Base-by-base conservation (phyloP, 2,329 filamentous ascomycete species). In the Diaporthe nobilis region DNA sequence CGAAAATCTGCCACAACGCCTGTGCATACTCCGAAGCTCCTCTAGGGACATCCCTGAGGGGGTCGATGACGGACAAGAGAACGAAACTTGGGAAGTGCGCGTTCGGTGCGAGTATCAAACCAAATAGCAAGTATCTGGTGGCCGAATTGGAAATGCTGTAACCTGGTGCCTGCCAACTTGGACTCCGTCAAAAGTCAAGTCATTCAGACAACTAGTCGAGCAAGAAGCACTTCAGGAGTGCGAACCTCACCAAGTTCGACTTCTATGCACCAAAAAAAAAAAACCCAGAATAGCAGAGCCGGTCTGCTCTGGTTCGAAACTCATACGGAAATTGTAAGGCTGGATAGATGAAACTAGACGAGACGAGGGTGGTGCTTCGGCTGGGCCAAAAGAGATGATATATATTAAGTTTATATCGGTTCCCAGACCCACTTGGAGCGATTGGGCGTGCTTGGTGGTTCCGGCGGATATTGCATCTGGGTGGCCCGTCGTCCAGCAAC, bases 301-400 rank as follows among this genome's bases (percentile, higher is more conserved):
- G 58, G 22, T 28, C 12, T 28, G n/a, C 22, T 55, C 10, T 53
- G 34, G 47, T 15, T 53, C 34, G 47, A 25, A 68, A 53, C 22
- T 8, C 13, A 53, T 9, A 17, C 31, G 31, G 65, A 68, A n/a
- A 68, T 68, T 68, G 17, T 68, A 15, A 65, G 61, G 61, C 61
- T 68, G 22, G 34, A 4, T 9, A 22, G 65, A 37, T 68, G 65
- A 68, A 68, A 68, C 31, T n/a, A 37, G n/a, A 22, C 47, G 65
- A 68, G 65, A 53, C 34, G 22, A 53, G 47, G 28, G 65, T 53
- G 31, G 65, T 68, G 31, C 65, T 53, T 68, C 31, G 65, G 31
- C 65, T 68, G 65, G 65, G 47, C 22, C 47, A 39, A 28, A 25
- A 20, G 65, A 68, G 25, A 53, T 68, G 65, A 39, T 39, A 61